Base-by-base conservation (phyloP, 768 basidiomycete species). In the Dendrothele bispora region DNA sequence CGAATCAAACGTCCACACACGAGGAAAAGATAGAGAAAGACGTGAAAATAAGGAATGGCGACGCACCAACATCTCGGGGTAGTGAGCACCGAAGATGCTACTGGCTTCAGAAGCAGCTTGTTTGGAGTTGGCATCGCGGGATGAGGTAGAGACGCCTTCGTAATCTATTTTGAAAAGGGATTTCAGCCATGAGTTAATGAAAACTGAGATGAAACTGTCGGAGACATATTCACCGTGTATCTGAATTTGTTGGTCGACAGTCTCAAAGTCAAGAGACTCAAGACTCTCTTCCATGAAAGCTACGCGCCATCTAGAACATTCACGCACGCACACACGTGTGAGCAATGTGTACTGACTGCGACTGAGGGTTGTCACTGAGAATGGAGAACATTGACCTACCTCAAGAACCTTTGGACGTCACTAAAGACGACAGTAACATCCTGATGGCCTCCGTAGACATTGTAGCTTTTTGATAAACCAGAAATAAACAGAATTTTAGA, bases 41-140 rank as follows among this genome's bases (percentile, higher is more conserved):
- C n/a, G 11, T 21, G 39, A n/a, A 10, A 45, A 24, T 6, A 24
- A 30, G 46, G 7, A 46, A 15, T 4, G 7, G 14, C 14, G 22
- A 66, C 77, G 43, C 35, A 86, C 87, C 44, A 92, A 68, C 49
- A 91, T 73, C 62, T 92, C 89, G 0, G 90, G 90, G 58, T 92
- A 91, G 62, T 91, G 80, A 51, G 73, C 73, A 46, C 79, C 72
- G 68, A 92, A 92, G 57, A 91, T 86, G 56, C 71, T 82, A 2
- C 82, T 79, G 7, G 88, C 85, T 58, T 88, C 82, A 2, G 78
- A 71, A 0, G 90, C 90, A 8, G 90, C 90, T 12, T 73, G 78
- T 67, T 92, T 92, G 30, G 87, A 83, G 58, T 82, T 86, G 35
- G 85, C 77, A 26, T 84, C 84, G 14, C 88, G 75, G 58, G 78